phyloP scores from a whole-genome alignment of 1,284 basidiomycete genomes.

The Vanrija sp. region DNA sequence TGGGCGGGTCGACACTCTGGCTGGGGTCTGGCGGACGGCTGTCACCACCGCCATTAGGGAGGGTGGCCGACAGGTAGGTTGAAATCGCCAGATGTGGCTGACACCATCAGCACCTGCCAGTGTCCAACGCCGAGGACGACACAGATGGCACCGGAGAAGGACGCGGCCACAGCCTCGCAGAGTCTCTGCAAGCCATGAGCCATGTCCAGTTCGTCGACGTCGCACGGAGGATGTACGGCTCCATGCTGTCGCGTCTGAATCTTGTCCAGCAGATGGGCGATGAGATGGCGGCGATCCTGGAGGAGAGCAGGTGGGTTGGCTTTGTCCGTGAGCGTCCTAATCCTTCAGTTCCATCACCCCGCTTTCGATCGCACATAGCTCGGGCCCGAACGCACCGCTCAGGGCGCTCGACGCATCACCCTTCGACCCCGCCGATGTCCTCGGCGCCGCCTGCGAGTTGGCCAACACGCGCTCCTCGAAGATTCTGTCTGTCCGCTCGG shows the following conservation, averaged over 20 bases:
- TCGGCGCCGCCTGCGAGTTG: constrained; percentile 75
- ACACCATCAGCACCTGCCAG: constrained; percentile 30
- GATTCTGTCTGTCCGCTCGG: constrained; percentile 68
- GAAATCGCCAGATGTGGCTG: background rate
- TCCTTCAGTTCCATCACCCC: background rate
- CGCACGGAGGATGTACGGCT: constrained; percentile 61
- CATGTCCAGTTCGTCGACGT: constrained; percentile 67
- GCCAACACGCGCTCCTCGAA: constrained; percentile 76
- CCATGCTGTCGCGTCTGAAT: constrained; percentile 66
- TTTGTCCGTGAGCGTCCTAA: background rate
- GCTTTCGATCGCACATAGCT: background rate
- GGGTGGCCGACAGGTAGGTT: constrained; percentile 46
- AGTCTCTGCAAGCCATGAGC: constrained; percentile 62
- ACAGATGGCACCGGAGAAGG: constrained; percentile 47
- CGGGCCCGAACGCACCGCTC: background rate
- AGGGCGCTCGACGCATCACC: constrained; percentile 26
- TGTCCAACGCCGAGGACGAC: constrained; percentile 50
- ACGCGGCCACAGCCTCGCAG: constrained; percentile 51
- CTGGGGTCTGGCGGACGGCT: constrained; percentile 70
- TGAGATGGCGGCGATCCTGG: constrained; percentile 61
- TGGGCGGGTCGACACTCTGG: constrained; percentile 64
- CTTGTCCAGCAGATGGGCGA: constrained; percentile 64
- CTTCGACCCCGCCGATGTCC: constrained; percentile 64
- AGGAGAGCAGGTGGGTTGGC: constrained; percentile 33
- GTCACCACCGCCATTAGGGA: constrained; percentile 64